phyloP scores from a whole-genome alignment of 768 basidiomycete genomes.

The Neoboletus magnificus region DNA sequence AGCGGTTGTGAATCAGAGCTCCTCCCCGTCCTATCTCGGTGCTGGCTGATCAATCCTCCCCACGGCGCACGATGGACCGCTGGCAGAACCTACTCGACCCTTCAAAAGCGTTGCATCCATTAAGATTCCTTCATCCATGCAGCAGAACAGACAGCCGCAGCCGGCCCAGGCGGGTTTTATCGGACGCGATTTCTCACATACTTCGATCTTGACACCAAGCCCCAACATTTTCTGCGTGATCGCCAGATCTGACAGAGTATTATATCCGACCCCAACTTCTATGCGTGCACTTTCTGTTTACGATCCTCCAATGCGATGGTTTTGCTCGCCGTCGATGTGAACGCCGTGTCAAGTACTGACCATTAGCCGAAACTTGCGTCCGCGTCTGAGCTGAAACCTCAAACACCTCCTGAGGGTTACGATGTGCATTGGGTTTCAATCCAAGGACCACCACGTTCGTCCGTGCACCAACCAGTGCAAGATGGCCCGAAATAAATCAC shows the following conservation, averaged over 20 bases:
- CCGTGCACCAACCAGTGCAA: slow-evolving; percentile 1
- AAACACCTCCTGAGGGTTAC: slow-evolving; percentile 1
- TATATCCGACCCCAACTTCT: background rate
- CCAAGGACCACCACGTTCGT: slow-evolving; percentile 11
- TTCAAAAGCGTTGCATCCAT: background rate
- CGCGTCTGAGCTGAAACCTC: slow-evolving; percentile 6
- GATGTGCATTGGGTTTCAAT: slow-evolving; percentile 5
- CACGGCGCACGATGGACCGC: no score
- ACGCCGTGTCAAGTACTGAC: background rate
- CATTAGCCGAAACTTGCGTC: background rate
- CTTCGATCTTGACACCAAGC: slow-evolving; percentile 11
- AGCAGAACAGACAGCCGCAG: background rate
- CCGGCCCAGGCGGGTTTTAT: background rate
- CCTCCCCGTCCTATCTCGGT: background rate
- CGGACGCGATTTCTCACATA: slow-evolving; percentile 1
- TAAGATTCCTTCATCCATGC: background rate
- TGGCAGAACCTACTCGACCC: background rate
- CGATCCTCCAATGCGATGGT: slow-evolving; percentile 15
- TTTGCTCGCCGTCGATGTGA: background rate
- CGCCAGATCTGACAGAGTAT: background rate
- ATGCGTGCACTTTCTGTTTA: slow-evolving; percentile 4
- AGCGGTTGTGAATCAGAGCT: no score
- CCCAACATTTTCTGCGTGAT: background rate
- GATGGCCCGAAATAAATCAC: slow-evolving; percentile 4
- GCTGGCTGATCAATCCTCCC: background rate